A percentile compares a stretch with the other conserved stretches of the same genome.
Evolutionary conservation across 202 grass and related monocot species (phyloP).

Genomic region (Panicum hallii): DNA sequence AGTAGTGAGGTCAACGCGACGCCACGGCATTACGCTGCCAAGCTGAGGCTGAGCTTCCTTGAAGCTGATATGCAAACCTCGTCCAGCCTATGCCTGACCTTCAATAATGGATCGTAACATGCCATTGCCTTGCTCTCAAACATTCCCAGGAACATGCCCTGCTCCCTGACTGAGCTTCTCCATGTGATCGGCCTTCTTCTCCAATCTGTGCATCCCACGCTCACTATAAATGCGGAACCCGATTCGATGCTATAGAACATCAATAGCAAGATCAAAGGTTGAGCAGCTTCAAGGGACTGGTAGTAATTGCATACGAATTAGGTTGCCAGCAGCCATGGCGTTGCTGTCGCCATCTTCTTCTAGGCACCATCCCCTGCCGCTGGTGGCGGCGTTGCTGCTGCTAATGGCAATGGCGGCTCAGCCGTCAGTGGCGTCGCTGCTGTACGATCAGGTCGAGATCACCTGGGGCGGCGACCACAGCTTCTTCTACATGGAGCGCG

Average conservation of each 20-base stretch:
- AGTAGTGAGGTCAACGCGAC: slow-evolving; percentile 31
- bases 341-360: background rate
- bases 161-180: background rate
- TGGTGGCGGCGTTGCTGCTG: background rate
- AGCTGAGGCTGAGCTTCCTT: background rate
- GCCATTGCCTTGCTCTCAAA: slow-evolving; percentile 10
- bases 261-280: background rate
- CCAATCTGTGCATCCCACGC: background rate
- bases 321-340: slow-evolving; percentile 1
- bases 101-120: slow-evolving; percentile 39
- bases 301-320: background rate
- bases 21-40: background rate
- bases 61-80: background rate
- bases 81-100: slow-evolving; percentile 21
- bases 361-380: background rate
- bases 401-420: background rate
- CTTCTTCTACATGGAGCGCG: slow-evolving; percentile 49
- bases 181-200: background rate
- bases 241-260: background rate
- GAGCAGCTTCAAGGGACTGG: background rate
- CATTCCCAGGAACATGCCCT: slow-evolving; percentile 42
- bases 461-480: slow-evolving; percentile 42
- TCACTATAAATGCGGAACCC: slow-evolving; percentile 18
- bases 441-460: slow-evolving; percentile 4
- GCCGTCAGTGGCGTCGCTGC: background rate